Base-by-base conservation (phyloP, 306 rosid species). In the Vachellia collinsii region DNA sequence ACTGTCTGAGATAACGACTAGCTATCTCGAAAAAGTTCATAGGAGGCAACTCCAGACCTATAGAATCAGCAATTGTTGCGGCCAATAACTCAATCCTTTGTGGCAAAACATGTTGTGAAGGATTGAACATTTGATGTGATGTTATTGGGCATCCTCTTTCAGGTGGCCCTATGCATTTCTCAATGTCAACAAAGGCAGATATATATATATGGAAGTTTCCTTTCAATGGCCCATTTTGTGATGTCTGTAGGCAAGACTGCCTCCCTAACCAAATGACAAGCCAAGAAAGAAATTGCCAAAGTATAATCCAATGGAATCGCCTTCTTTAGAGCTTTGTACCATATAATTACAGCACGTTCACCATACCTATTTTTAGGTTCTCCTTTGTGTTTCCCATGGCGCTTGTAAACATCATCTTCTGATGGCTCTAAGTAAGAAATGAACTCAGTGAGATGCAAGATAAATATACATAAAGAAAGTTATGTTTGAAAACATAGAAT, bases 141-240 rank as follows among this genome's bases (percentile, higher is more conserved):
- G 91, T 88, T 77, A 94, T 79, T 43, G 97, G 98, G 73, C 97
- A 94, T 17, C 90, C 89, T 14, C 56, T 82, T 47, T 97, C 78
- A 12, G 89, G 88, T 25, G 38, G 17, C 74, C 97, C 94, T 53
- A 94, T 83, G 75, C 76, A 85, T 74, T 77, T 83, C 65, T 92
- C 94, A 70, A 94, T 90, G 79, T 91, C 90, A 38, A 84, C 66
- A 89, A 92, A 94, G 65, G 94, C 97, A 78, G 92, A 88, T 59
- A 91, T 87, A 86, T 90, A 94, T 16, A n/a, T n/a, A n/a, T n/a
- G 98, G 98, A 81, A 94, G 91, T 83, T 85, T 92, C 82, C 97
- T 94, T 82, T 94, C 97, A 14, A 79, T 37, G 17, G 92, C 81
- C 97, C 97, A 90, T 81, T 86, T 88, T 78, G 86, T 86, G 23